Conservation (phyloP, 805 yeast genomes). For the Kregervanrija pseudodelftensis region DNA sequence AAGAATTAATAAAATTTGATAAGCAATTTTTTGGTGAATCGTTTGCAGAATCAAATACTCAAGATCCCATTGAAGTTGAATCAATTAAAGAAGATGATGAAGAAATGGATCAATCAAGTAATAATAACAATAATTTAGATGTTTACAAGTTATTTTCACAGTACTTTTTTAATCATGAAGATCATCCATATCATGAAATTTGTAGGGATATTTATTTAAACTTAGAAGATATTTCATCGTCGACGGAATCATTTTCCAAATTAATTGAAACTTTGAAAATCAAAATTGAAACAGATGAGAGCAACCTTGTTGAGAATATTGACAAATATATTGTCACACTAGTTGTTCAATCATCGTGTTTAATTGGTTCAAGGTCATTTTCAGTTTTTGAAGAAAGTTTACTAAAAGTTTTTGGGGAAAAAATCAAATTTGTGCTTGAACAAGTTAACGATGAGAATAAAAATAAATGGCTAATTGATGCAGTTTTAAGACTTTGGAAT, state of each 20-base stretch:
- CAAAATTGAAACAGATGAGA: constrained; percentile 11
- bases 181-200: constrained; percentile 26
- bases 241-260: constrained; percentile 23
- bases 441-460: constrained; percentile 19
- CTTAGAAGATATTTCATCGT: constrained; percentile 24
- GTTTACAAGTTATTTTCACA: constrained; percentile 25
- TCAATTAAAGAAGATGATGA: constrained; percentile 14
- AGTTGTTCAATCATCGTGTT: constrained; percentile 64
- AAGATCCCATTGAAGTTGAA: constrained; percentile 9
- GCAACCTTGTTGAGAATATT: constrained; percentile 16
- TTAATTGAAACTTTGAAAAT: constrained; percentile 18
- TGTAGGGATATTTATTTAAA: constrained; percentile 28
- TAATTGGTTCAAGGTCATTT: constrained; percentile 82
- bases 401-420: constrained; percentile 24
- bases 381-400: constrained; percentile 60
- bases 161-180: constrained; percentile 28
- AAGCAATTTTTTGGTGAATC: constrained; percentile 25
- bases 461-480: constrained; percentile 44
- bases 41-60: constrained; percentile 15
- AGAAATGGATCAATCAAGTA: constrained; percentile 14
- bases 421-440: constrained; percentile 18
- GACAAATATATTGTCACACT: constrained; percentile 47
- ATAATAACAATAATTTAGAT: constrained; percentile 24
- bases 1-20: constrained; percentile 33
- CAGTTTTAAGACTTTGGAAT: constrained; percentile 60